Conservation (phyloP, 331 rosid genomes). For the Stylosanthes scabra region DNA sequence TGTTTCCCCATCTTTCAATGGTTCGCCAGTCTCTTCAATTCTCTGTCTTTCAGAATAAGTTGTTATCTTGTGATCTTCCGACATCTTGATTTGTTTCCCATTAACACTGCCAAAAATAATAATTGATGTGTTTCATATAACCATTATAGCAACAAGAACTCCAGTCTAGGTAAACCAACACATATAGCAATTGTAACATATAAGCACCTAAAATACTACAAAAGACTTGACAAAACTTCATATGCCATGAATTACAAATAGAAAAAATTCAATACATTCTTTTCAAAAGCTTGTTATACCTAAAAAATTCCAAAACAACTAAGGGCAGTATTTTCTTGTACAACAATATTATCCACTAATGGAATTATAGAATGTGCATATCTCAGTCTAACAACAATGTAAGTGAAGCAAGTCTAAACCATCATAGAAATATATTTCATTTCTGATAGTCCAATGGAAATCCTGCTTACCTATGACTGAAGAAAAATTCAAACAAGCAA, state of each 20-base stretch:
- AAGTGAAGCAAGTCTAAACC: constrained; percentile 26
- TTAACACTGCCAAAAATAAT: constrained; percentile 64
- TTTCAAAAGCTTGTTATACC: constrained; percentile 31
- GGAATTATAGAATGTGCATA: background rate
- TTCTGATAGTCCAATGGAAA: constrained; percentile 17
- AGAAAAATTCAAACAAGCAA: constrained; percentile 32
- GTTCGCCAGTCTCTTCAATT: constrained; percentile 78
- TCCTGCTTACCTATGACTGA: constrained; percentile 33
- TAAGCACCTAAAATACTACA: background rate
- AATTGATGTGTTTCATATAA: constrained; percentile 22
- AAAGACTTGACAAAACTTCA: constrained; percentile 25
- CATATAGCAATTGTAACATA: constrained; percentile 17
- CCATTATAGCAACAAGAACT: constrained; percentile 7
- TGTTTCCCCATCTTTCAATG: constrained; percentile 88
- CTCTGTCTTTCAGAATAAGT: constrained; percentile 78
- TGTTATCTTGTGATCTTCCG: constrained; percentile 87
- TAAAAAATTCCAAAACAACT: constrained; percentile 17
- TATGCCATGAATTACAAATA: constrained; percentile 26
- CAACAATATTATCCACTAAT: constrained; percentile 14
- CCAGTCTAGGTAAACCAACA: constrained; percentile 18
- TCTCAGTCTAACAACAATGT: constrained; percentile 12
- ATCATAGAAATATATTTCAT: constrained; percentile 4
- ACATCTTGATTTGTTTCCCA: constrained; percentile 79
- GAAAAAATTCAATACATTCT: constrained; percentile 6
- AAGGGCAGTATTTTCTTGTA: background rate